Evolutionary conservation across 345 rosid species (phyloP), one percentile per base, ranked within the genome.

Genomic region (Euphorbia peplus): DNA sequence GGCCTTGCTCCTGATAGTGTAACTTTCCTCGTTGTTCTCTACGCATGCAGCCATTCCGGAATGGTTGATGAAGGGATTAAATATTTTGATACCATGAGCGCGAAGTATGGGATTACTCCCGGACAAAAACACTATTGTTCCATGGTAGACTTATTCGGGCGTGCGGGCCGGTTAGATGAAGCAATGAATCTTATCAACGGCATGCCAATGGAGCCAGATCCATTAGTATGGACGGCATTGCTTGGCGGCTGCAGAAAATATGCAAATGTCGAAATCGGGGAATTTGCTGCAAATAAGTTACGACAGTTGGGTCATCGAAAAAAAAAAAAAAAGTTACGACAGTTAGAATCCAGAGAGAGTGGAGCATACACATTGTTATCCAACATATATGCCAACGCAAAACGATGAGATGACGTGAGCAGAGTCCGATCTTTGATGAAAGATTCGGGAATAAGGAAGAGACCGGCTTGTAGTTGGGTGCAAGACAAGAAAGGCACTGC

Each of bases 401-500:
- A 88, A 58, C 92, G 86, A 10, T 92, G 98, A 93, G 88, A 85
- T 71, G 98, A 92, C 69, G 93, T 92, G 66, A 88, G 85, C 51
- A 83, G 85, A 70, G 76, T 89, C 66, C 76, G 93, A 69, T 86
- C 89, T 6, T 25, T 85, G 76, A 89, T 92, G 96, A 89, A 76
- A 79, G 68, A 79, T 73, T 71, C 81, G 4, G 93, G 96, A 48
- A 56, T 88, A 12, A 83, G 70, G 76, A 92, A 89, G 81, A 86
- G 89, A 73, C 90, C 96, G n/a, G 96, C 96, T 66, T 87, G 93
- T 70, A 89, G 93, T 66, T 92, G 98, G 96, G 84, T 89, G 3
- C 92, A 92, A 77, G 98, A 88, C 60, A 82, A 65, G 82, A 82
- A 83, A 74, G 98, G 93, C 60, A 84, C 86, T 41, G 85, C 84